phyloP scores from a whole-genome alignment of 1,139 yeast genomes.

The Scheffersomyces lignicola region DNA sequence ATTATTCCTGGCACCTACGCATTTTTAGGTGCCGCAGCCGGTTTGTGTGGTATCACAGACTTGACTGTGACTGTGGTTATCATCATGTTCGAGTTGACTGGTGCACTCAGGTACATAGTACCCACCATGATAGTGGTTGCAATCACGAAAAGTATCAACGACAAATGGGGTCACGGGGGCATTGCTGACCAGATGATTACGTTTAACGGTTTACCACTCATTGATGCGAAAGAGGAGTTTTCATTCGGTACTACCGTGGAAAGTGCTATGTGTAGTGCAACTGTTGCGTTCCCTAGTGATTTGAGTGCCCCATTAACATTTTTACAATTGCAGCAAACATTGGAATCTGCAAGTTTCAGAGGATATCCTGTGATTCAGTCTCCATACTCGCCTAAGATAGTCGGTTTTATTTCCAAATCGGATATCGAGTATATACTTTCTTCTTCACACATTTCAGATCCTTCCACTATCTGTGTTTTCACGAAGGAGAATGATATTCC shows the following conservation, averaged over 20 bases:
- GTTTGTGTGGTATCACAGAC: constrained; percentile 90
- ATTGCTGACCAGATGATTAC: constrained; percentile 94
- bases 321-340: constrained; percentile 34
- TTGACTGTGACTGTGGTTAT: constrained; percentile 91
- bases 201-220: constrained; percentile 84
- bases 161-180: constrained; percentile 76
- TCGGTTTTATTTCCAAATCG: constrained; percentile 37
- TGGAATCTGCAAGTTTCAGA: constrained; percentile 40
- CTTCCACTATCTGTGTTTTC: constrained; percentile 19
- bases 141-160: constrained; percentile 77
- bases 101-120: constrained; percentile 83
- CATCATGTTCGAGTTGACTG: constrained; percentile 93
- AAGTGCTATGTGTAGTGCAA: constrained; percentile 64
- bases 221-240: constrained; percentile 74
- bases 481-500: constrained; percentile 9
- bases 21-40: constrained; percentile 96
- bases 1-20: constrained; percentile 94
- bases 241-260: constrained; percentile 54
- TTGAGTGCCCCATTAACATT: constrained; percentile 31
- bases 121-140: constrained; percentile 98
- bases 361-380: constrained; percentile 58
- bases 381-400: constrained; percentile 28
- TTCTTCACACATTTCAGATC: constrained; percentile 5
- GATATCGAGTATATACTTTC: constrained; percentile 29
- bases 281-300: constrained; percentile 49